Percentiles rank a stretch among this genome's conserved stretches.
Conservation (phyloP, 192 early-diverging fungal genomes). For the Coemansia sp. region DNA sequence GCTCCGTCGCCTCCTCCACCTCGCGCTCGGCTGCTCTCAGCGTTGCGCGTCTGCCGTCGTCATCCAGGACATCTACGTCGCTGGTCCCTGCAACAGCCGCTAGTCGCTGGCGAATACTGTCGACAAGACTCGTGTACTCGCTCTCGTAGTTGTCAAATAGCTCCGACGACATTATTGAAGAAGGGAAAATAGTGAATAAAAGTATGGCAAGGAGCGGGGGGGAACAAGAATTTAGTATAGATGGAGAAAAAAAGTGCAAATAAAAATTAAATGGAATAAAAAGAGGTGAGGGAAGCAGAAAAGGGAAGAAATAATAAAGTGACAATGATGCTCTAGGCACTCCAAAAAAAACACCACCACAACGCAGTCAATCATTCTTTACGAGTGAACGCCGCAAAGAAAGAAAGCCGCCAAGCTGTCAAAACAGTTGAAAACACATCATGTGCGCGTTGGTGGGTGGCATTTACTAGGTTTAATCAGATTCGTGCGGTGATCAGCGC, state of each 20-base stretch:
- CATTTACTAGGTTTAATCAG: too few species aligned
- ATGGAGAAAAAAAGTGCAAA: neutral
- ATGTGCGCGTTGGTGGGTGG: too few species aligned
- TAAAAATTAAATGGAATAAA: neutral
- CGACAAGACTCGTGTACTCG: conserved; percentile 4
- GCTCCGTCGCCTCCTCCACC: conserved; percentile 87
- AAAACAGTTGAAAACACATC: too few species aligned
- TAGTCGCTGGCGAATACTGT: conserved; percentile 8
- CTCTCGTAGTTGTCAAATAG: conserved; percentile 17
- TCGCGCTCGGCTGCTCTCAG: conserved; percentile 68
- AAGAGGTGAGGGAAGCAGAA: neutral
- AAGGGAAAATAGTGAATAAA: neutral
- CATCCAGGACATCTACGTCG: neutral
- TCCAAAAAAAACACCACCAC: neutral
- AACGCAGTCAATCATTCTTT: too few species aligned
- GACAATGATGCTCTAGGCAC: neutral
- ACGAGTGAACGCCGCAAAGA: too few species aligned
- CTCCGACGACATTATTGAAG: conserved; percentile 10
- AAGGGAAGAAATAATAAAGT: neutral
- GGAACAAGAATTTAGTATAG: neutral
- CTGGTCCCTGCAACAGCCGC: neutral
- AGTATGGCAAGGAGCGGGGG: neutral
- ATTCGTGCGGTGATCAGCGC: too few species aligned
- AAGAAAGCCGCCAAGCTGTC: too few species aligned
- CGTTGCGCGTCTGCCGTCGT: neutral